Conservation (phyloP, 495 filamentous ascomycete genomes). For the Penicillium silybi region DNA sequence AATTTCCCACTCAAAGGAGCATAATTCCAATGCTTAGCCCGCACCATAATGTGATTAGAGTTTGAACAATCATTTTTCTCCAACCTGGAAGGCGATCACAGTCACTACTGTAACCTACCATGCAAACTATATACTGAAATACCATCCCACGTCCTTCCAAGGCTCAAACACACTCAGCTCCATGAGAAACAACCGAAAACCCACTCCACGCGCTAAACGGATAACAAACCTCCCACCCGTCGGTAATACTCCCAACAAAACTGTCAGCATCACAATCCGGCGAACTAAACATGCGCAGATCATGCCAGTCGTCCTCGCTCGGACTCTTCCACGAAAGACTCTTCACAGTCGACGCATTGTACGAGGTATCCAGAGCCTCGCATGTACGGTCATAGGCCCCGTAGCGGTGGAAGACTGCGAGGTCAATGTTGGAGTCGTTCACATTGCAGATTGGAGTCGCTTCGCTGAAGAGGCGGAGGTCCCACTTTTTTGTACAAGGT, state of each 20-base stretch:
- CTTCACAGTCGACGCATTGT: constrained; percentile 18
- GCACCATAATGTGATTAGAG: too few species aligned
- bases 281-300: constrained; percentile 26
- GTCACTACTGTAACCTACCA: neutral
- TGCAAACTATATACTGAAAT: neutral
- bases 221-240: constrained; percentile 31
- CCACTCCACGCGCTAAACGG: constrained; percentile 21
- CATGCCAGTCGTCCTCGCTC: constrained; percentile 3
- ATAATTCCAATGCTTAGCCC: too few species aligned
- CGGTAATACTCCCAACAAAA: constrained; percentile 17
- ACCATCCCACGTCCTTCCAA: neutral
- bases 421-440: constrained; percentile 17
- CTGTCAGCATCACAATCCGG: constrained; percentile 10
- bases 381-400: constrained; percentile 10
- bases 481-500: constrained; percentile 22
- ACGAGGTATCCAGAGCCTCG: constrained; percentile 2
- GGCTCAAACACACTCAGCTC: constrained; percentile 15
- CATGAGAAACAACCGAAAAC: constrained; percentile 23
- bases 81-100: too few species aligned
- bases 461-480: constrained; percentile 25
- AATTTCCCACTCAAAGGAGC: too few species aligned
- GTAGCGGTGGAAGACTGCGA: constrained; percentile 18
- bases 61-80: too few species aligned
- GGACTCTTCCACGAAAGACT: constrained; percentile 34
- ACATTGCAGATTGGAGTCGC: constrained; percentile 20